Percentiles rank a stretch among this genome's conserved stretches.
phyloP scores from a whole-genome alignment of 2,329 filamentous ascomycete species.

The Pseudophaeomoniella oleicola region DNA sequence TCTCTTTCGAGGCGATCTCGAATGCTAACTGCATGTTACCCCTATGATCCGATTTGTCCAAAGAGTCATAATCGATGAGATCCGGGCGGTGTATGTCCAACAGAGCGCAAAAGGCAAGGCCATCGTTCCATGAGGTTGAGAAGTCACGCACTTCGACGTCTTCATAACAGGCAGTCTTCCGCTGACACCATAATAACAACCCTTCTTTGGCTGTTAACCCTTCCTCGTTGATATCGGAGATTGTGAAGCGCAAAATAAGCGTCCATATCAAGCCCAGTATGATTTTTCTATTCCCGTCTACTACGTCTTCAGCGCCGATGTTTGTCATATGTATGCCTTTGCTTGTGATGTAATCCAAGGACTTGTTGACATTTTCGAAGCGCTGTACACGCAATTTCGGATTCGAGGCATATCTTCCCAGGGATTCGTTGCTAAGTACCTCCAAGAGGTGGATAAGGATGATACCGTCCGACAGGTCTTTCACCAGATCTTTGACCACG shows the following conservation, averaged over 20 bases:
- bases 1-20: constrained; percentile 89
- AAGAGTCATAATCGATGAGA: constrained; percentile 85
- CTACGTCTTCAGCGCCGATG: constrained; percentile 94
- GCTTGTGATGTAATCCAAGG: constrained; percentile 82
- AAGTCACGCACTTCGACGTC: constrained; percentile 94
- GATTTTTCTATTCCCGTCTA: constrained; percentile 95
- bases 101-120: constrained; percentile 87
- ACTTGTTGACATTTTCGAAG: constrained; percentile 96
- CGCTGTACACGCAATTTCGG: constrained; percentile 91
- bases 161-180: constrained; percentile 96
- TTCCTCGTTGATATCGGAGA: constrained; percentile 96
- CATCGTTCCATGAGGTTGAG: constrained; percentile 92
- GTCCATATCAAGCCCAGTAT: constrained; percentile 97
- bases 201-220: constrained; percentile 97
- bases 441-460: constrained; percentile 94
- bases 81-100: constrained; percentile 95
- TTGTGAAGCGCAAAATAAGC: constrained; percentile 92
- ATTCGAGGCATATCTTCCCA: constrained; percentile 91
- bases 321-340: constrained; percentile 95
- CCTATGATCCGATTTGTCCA: constrained; percentile 86
- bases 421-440: constrained; percentile 83
- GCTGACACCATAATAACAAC: constrained; percentile 87
- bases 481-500: constrained; percentile 73
- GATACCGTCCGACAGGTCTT: constrained; percentile 85
- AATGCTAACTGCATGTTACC: constrained; percentile 98